A percentile compares a stretch with the other conserved stretches of the same genome.
Evolutionary conservation across 306 rosid species (phyloP).

Genomic region (Sechiopsis laciniata): DNA sequence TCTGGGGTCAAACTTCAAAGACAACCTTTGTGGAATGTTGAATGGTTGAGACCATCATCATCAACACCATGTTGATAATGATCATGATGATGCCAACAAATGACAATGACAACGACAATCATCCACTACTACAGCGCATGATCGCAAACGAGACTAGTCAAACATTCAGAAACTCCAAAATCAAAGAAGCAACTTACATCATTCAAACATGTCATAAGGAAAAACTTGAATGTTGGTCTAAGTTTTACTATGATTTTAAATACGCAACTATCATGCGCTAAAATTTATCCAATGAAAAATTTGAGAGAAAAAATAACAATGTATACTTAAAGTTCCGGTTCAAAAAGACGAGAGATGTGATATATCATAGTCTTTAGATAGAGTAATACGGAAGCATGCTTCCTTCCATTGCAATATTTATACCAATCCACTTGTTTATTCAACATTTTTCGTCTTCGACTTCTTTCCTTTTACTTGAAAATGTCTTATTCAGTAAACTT

Average conservation of each 20-base stretch:
- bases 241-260: conserved; percentile 4
- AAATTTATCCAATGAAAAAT: background rate
- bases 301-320: background rate
- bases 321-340: background rate
- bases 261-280: conserved; percentile 1
- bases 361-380: conserved; percentile 7
- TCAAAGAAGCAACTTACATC: background rate
- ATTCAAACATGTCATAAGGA: background rate
- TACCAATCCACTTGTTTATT: conserved; percentile 15
- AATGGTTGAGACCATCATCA: background rate
- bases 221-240: background rate
- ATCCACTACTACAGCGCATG: background rate
- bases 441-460: background rate
- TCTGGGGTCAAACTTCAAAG: conserved; percentile 3
- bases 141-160: background rate
- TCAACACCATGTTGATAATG: background rate
- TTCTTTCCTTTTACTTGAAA: background rate
- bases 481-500: background rate
- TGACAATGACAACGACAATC: background rate
- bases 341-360: background rate
- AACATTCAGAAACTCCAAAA: background rate
- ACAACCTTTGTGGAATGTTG: background rate
- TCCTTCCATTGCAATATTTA: background rate
- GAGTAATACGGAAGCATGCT: conserved; percentile 21
- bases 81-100: background rate